phyloP scores from a whole-genome alignment of 768 basidiomycete species.

The Aureoboletus auriporus region DNA sequence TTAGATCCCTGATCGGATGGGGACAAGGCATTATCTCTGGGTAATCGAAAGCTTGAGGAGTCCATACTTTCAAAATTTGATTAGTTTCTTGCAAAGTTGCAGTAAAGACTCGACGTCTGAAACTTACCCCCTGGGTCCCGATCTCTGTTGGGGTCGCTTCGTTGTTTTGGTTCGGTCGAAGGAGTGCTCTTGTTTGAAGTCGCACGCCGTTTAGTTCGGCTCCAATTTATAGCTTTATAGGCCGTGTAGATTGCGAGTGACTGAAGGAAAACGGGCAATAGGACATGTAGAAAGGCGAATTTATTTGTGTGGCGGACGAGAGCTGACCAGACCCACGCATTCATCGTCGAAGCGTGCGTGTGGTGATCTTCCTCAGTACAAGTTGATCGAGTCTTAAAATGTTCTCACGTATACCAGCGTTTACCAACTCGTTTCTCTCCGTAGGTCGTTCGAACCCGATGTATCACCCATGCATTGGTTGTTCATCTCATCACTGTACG shows the following conservation, averaged over 20 bases:
- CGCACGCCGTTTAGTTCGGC: not conserved
- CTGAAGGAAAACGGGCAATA: conserved; percentile 13
- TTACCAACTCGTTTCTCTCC: too few relatives aligned
- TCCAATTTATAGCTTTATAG: conserved; percentile 11
- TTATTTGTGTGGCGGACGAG: not conserved
- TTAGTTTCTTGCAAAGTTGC: not conserved
- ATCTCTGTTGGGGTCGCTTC: conserved; percentile 13
- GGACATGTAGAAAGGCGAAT: not conserved
- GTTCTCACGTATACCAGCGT: not conserved
- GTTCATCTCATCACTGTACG: too few relatives aligned
- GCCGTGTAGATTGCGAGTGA: conserved; percentile 14
- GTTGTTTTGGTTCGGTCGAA: not conserved
- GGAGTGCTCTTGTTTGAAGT: not conserved
- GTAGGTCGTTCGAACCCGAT: too few relatives aligned
- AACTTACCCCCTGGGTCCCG: conserved; percentile 25
- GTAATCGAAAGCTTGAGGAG: conserved; percentile 47
- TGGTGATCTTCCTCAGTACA: too few relatives aligned
- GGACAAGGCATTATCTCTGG: conserved; percentile 46
- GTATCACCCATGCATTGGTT: not conserved
- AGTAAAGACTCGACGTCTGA: not conserved
- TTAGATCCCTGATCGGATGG: conserved; percentile 38
- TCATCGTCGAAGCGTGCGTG: not conserved
- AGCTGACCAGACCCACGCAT: conserved; percentile 2
- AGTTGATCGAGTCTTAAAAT: too few relatives aligned
- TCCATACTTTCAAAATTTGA: conserved; percentile 41